A percentile compares a stretch with the other conserved stretches of the same genome.
These are phyloP conservation scores for Wallemia ichthyophaga DNA, from an alignment of 1,284 basidiomycete genomes.

Conservation along the genomic window DNA sequence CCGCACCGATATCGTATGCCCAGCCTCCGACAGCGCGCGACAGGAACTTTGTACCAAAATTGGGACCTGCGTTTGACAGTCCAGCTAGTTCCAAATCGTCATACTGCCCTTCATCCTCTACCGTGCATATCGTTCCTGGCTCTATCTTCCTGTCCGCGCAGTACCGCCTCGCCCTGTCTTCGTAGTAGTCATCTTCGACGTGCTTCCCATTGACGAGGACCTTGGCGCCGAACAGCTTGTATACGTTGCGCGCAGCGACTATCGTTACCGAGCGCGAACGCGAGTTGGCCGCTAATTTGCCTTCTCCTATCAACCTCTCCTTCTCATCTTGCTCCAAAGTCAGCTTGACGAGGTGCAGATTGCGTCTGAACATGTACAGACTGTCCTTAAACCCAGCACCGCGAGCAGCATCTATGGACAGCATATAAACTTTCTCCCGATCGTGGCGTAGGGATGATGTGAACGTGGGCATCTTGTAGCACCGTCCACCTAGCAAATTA, in stretches of 20 bases:
- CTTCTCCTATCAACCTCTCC: constrained; percentile 58
- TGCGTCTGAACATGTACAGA: constrained; percentile 79
- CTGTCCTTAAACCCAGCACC: constrained; percentile 88
- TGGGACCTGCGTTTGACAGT: constrained; percentile 7
- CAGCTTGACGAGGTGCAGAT: constrained; percentile 63
- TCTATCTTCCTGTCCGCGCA: constrained; percentile 38
- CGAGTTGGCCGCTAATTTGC: constrained; percentile 60
- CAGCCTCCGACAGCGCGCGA: not conserved
- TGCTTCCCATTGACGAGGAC: constrained; percentile 66
- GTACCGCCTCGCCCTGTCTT: constrained; percentile 41
- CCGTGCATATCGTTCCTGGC: constrained; percentile 19
- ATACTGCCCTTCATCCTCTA: constrained; percentile 8
- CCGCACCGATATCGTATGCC: not conserved
- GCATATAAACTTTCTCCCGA: constrained; percentile 60
- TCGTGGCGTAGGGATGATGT: constrained; percentile 41
- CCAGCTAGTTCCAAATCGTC: constrained; percentile 3
- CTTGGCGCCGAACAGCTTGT: constrained; percentile 74
- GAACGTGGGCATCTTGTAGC: constrained; percentile 70
- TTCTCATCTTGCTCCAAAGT: constrained; percentile 63
- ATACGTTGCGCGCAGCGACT: constrained; percentile 69
- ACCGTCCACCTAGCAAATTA: constrained; percentile 51
- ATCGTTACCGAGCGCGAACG: constrained; percentile 76
- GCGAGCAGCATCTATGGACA: constrained; percentile 86
- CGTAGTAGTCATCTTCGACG: constrained; percentile 85
- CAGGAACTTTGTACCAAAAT: constrained; percentile 6